phyloP scores from a whole-genome alignment of 1,139 yeast genomes.

The Petasospora fabianii region DNA sequence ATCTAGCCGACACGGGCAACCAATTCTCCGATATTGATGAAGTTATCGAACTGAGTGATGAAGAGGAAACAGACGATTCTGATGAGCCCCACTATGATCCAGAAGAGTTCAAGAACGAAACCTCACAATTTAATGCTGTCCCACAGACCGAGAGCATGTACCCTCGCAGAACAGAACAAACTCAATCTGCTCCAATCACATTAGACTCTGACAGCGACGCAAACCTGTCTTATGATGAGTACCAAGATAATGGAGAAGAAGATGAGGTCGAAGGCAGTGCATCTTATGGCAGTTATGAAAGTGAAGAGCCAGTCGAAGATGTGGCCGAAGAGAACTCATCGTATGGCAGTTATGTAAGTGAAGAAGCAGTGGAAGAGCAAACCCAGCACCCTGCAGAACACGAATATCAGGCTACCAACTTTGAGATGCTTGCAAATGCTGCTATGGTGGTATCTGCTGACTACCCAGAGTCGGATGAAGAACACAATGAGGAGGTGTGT shows the following conservation, averaged over 20 bases:
- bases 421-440: constrained; percentile 14
- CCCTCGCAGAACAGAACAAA: too few relatives aligned
- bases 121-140: constrained; percentile 9
- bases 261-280: neutral
- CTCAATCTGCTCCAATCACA: too few relatives aligned
- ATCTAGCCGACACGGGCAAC: neutral
- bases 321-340: too few relatives aligned
- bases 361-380: too few relatives aligned
- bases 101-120: constrained; percentile 7
- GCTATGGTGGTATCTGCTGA: constrained; percentile 2
- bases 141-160: constrained; percentile 20
- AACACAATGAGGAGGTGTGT: constrained; percentile 2
- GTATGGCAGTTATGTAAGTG: too few relatives aligned
- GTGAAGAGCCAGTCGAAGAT: too few relatives aligned
- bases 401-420: neutral
- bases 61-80: constrained; percentile 15
- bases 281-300: too few relatives aligned
- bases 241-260: neutral
- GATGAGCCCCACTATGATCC: constrained; percentile 10
- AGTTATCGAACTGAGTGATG: too few relatives aligned
- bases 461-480: neutral
- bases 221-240: too few relatives aligned
- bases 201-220: too few relatives aligned
- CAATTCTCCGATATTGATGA: too few relatives aligned
- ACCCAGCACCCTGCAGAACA: neutral